Conservation (phyloP, 176 grass and related monocot species). For the Juncus inflexus region DNA sequence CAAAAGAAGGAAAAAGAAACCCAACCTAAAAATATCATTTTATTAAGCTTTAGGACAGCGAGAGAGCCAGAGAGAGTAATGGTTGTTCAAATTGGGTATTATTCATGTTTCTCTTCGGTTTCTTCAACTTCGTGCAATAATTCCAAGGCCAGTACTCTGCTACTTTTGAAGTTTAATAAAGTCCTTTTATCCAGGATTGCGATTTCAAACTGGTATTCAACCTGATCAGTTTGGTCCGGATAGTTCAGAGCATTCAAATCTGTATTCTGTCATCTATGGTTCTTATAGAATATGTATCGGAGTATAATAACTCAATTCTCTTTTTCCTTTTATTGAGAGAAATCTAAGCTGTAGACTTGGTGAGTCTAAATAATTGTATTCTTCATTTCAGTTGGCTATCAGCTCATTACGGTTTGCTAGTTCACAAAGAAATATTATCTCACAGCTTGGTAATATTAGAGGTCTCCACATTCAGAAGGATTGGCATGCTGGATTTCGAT, state of each 20-base stretch:
- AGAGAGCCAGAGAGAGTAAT: neutral
- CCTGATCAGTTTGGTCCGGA: no score
- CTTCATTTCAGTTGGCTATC: constrained; percentile 2
- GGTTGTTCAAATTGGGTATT: constrained; percentile 19
- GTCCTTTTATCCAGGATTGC: neutral
- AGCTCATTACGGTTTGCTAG: neutral
- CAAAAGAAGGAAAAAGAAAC: no score
- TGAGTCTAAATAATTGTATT: neutral
- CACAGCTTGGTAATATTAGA: neutral
- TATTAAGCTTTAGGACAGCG: no score
- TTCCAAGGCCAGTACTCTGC: constrained; percentile 1
- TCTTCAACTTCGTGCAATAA: neutral
- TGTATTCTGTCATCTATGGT: no score
- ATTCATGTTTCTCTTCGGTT: constrained; percentile 5
- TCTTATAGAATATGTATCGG: no score
- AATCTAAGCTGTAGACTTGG: neutral
- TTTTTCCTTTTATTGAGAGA: constrained; percentile 3
- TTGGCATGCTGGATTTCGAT: neutral
- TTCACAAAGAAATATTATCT: constrained; percentile 1
- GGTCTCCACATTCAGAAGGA: neutral
- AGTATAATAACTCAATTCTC: no score
- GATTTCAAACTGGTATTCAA: neutral
- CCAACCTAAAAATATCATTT: no score
- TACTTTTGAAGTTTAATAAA: neutral
- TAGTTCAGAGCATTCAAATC: no score